A percentile compares a stretch with the other conserved stretches of the same genome.
These are phyloP conservation scores for Chamaecrista fasciculata DNA, from an alignment of 306 rosid species.

Conservation along the genomic window DNA sequence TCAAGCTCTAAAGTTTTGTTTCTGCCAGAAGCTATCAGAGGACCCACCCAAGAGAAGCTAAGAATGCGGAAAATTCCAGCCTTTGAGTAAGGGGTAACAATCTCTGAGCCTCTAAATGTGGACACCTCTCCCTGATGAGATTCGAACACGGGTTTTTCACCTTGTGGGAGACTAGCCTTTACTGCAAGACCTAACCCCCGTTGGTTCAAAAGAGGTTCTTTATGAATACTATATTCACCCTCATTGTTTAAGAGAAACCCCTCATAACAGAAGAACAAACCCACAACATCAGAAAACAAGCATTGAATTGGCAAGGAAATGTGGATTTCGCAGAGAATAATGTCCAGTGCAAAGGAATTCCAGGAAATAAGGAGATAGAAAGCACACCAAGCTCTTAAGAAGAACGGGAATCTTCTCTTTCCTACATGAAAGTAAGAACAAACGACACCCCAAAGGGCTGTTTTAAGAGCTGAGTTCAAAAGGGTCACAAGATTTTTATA, in stretches of 20 bases:
- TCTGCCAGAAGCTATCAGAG: conserved; percentile 56
- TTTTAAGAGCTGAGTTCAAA: not conserved
- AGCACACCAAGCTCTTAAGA: conserved; percentile 46
- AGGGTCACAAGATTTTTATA: conserved; percentile 26
- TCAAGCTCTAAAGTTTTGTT: conserved; percentile 67
- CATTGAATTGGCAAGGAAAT: conserved; percentile 18
- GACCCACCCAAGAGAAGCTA: conserved; percentile 75
- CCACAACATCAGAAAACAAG: conserved; percentile 41
- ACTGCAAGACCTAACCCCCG: too few relatives aligned
- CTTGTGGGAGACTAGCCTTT: too few relatives aligned
- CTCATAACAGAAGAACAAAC: conserved; percentile 40
- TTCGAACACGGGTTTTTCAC: too few relatives aligned
- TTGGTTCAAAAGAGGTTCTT: conserved; percentile 48
- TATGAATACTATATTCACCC: conserved; percentile 24
- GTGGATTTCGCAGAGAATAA: conserved; percentile 25
- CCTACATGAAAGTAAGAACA: conserved; percentile 8
- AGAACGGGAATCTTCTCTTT: conserved; percentile 27
- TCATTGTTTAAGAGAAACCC: conserved; percentile 35
- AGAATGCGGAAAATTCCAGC: conserved; percentile 75
- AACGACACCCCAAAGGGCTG: conserved; percentile 1
- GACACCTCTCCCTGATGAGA: too few relatives aligned
- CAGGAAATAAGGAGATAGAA: conserved; percentile 38
- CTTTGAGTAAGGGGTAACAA: conserved; percentile 37
- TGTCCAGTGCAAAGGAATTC: conserved; percentile 30
- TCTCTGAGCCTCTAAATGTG: too few relatives aligned